Evolutionary conservation across 345 rosid genomes (phyloP).

Genomic region (Hevea brasiliensis): DNA sequence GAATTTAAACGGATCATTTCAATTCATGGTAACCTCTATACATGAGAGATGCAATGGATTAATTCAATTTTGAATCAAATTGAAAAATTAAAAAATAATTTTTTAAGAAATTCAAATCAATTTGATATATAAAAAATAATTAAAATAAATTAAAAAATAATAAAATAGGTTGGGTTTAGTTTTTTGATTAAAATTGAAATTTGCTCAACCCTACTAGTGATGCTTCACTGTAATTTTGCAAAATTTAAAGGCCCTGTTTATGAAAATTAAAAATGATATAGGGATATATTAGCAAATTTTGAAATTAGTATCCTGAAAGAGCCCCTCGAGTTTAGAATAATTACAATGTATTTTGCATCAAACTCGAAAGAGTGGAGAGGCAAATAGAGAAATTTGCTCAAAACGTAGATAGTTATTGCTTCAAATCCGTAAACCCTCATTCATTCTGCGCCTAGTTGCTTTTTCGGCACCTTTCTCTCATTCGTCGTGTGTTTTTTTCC

Average conservation of each 20-base stretch:
- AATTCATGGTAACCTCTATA: no score
- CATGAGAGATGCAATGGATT: no score
- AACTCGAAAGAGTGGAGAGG: background rate
- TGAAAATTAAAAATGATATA: background rate
- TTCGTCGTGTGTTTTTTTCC: background rate
- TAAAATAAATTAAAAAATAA: no score
- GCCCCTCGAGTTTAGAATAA: slow-evolving; percentile 6
- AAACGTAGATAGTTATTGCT: slow-evolving; percentile 5
- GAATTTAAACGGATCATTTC: no score
- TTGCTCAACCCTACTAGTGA: no score
- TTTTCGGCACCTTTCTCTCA: background rate
- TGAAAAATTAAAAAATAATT: no score
- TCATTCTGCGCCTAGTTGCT: background rate
- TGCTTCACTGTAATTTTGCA: background rate
- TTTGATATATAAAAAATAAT: no score
- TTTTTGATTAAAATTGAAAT: no score
- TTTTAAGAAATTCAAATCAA: no score
- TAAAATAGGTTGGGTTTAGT: no score
- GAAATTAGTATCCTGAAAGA: background rate
- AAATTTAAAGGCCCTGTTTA: background rate
- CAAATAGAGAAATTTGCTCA: slow-evolving; percentile 7
- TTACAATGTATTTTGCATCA: background rate
- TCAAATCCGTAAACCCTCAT: slow-evolving; percentile 1
- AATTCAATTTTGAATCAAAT: no score
- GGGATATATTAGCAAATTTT: slow-evolving; percentile 7